A percentile compares a stretch with the other conserved stretches of the same genome.
These are phyloP conservation scores for Fonsecaea erecta DNA, from an alignment of 2,329 filamentous ascomycete species.

Conservation along the genomic window DNA sequence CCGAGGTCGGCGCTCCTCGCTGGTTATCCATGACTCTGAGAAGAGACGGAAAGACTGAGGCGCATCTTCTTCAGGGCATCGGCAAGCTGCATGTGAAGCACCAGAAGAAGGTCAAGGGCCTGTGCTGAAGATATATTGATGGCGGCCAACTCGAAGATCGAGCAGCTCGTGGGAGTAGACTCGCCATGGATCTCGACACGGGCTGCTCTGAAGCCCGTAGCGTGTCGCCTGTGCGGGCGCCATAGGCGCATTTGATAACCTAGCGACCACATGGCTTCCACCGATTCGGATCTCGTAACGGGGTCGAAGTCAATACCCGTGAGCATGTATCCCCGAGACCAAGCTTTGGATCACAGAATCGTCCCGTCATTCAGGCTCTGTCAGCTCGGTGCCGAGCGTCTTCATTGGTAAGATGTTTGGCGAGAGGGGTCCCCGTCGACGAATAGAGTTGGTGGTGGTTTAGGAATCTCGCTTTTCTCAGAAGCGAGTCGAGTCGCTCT, in stretches of 20 bases:
- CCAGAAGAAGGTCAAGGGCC: neutral
- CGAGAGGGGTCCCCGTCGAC: neutral
- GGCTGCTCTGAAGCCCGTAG: neutral
- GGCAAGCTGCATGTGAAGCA: neutral
- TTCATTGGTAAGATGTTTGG: neutral
- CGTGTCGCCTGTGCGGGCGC: neutral
- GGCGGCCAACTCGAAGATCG: neutral
- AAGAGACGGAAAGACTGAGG: neutral
- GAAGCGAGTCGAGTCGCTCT: neutral
- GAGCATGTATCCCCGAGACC: neutral
- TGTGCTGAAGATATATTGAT: neutral
- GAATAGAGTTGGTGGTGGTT: neutral
- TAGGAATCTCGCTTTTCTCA: neutral
- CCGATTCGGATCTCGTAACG: conserved; percentile 6
- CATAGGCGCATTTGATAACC: neutral
- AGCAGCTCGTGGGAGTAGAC: neutral
- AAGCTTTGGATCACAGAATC: neutral
- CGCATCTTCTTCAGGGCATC: neutral
- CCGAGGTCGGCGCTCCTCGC: conserved; percentile 12
- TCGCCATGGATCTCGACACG: neutral
- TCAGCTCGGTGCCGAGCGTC: neutral
- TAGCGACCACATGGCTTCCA: conserved; percentile 9
- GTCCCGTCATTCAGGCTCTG: neutral
- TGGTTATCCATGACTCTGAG: conserved; percentile 9
- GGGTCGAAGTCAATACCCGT: neutral